Evolutionary conservation across 2,329 filamentous ascomycete species (phyloP), one percentile per base, ranked within the genome.

Genomic region (Diaporthe citri): DNA sequence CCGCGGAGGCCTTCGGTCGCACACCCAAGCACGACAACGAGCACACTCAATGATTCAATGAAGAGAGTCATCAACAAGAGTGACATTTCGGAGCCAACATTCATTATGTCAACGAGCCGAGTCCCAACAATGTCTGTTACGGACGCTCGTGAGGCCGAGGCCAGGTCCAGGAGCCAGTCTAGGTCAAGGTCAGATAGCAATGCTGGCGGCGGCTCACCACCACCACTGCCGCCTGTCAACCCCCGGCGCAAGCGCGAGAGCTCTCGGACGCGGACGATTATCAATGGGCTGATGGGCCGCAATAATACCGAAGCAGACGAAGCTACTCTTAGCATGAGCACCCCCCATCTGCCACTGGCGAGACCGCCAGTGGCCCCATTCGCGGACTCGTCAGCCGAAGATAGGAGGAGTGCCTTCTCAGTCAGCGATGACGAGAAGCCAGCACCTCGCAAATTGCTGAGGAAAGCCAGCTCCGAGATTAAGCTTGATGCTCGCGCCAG

Each of bases 221-320:
- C 90, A 3, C 90, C 90, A 2, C 75, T 92, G 48, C 90, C 90
- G 3, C 89, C 90, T 2, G 89, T 92, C 80, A 91, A 91, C 79
- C 90, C 90, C 39, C 86, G 88, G 66, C 86, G 90, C 13, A 84
- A 83, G 62, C 82, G 84, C 66, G 83, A 86, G 17, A 81, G 80
- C 17, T 80, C 82, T 0, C 82, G 80, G 43, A 79, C 81, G 3
- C 86, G 88, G 71, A 86, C 85, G 13, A 81, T 85, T 1, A 80
- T 85, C n/a, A 83, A 82, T 34, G 81, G 82, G 4, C 76, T 86
- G 28, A 77, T 81, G 52, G 82, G 83, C 25, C 82, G 82, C 25
- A 81, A 80, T 17, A 82, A 82, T 7, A 84, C 86, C 15, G 82
- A 83, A 41, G 74, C 76, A 72, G 57, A 81, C 74, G 77, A 81